Evolutionary conservation across 257 asterid genomes (phyloP).

Genomic region (Fraxinus pennsylvanica): DNA sequence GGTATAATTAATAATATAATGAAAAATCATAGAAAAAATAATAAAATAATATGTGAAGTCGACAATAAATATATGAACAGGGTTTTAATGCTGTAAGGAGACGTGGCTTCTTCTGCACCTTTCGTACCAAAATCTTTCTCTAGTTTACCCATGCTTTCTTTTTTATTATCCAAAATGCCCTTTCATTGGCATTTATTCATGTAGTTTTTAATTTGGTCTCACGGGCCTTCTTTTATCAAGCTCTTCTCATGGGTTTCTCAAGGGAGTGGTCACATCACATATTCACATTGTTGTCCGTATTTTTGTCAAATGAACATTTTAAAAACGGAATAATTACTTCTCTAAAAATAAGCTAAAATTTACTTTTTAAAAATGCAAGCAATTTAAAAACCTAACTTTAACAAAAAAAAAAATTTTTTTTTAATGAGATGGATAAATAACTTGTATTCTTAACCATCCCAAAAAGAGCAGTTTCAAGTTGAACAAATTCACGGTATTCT

Average conservation of each 20-base stretch:
- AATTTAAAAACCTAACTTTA: no score
- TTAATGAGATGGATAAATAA: not conserved
- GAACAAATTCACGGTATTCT: not conserved
- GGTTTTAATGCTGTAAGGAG: conserved; percentile 41
- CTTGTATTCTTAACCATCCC: not conserved
- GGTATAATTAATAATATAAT: not conserved
- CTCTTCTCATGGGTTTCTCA: no score
- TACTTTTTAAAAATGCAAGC: no score
- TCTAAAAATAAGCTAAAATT: no score
- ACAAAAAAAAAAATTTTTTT: no score
- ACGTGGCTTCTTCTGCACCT: conserved; percentile 76
- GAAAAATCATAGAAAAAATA: no score
- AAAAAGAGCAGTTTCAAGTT: not conserved
- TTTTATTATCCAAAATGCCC: conserved; percentile 42
- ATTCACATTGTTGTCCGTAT: no score
- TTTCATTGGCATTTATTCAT: not conserved
- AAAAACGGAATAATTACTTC: no score
- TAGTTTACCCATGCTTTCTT: conserved; percentile 16
- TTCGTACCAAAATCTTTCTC: conserved; percentile 35
- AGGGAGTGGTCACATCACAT: no score
- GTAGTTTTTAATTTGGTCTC: conserved; percentile 21
- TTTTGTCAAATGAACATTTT: no score
- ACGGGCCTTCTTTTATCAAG: not conserved
- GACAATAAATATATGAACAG: conserved; percentile 19
- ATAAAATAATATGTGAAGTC: not conserved